Conservation (phyloP, 2,329 filamentous ascomycete species). For the Alternaria dauci region DNA sequence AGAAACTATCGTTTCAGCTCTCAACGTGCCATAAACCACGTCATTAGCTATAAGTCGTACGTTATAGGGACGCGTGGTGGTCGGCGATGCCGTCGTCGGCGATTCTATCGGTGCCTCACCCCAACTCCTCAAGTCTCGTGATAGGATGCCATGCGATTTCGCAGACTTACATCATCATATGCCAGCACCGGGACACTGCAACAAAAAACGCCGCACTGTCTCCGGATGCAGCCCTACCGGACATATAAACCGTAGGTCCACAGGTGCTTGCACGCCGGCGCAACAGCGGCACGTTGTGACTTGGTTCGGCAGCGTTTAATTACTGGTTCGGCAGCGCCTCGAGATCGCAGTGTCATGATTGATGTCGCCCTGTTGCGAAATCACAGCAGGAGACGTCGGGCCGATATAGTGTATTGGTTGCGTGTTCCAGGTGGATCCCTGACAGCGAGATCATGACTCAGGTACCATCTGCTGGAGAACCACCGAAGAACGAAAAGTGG, state of each 20-base stretch:
- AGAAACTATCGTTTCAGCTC: neutral
- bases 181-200: constrained; percentile 4
- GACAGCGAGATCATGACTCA: constrained; percentile 15
- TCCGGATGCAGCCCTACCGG: constrained; percentile 18
- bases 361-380: neutral
- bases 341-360: constrained; percentile 10
- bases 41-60: constrained; percentile 5
- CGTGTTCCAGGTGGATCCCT: constrained; percentile 6
- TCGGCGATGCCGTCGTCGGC: neutral
- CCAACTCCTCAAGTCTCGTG: constrained; percentile 9
- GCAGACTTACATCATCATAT: constrained; percentile 11
- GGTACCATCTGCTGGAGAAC: constrained; percentile 17
- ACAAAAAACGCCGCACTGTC: constrained; percentile 3
- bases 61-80: constrained; percentile 17
- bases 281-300: constrained; percentile 5
- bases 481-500: constrained; percentile 21
- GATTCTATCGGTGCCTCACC: constrained; percentile 9
- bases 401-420: constrained; percentile 10
- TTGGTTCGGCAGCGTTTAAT: constrained; percentile 3
- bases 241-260: constrained; percentile 5
- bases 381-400: constrained; percentile 6
- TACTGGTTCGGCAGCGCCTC: constrained; percentile 9
- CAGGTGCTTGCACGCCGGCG: constrained; percentile 4
- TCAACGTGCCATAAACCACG: neutral
- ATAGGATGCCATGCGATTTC: constrained; percentile 1